phyloP scores from a whole-genome alignment of 1,284 basidiomycete genomes.

The Tremellales sp. region DNA sequence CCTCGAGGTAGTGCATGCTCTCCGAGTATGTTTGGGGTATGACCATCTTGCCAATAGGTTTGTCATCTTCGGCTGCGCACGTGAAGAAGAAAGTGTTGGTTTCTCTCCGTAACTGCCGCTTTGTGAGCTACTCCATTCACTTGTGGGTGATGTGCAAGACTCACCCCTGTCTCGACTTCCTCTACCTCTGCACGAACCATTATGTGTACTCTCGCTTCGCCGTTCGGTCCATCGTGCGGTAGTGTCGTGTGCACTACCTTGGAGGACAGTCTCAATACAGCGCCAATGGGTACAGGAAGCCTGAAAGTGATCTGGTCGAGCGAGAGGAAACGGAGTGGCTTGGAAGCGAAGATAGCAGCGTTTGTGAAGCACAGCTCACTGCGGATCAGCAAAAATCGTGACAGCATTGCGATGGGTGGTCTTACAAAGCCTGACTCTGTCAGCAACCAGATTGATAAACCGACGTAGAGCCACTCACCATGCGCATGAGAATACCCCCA shows the following conservation, averaged over 20 bases:
- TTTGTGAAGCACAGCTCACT: slow-evolving; percentile 69
- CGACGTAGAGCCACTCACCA: slow-evolving; percentile 49
- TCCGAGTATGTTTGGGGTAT: slow-evolving; percentile 60
- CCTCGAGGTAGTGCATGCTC: slow-evolving; percentile 77
- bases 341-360: slow-evolving; percentile 64
- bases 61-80: slow-evolving; percentile 40
- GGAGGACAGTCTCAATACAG: slow-evolving; percentile 67
- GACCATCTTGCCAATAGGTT: slow-evolving; percentile 55
- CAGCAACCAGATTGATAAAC: neutral
- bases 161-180: slow-evolving; percentile 64
- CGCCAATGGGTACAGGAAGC: slow-evolving; percentile 75
- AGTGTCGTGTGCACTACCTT: slow-evolving; percentile 53
- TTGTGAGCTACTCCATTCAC: neutral
- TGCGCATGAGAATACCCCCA: slow-evolving; percentile 63
- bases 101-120: slow-evolving; percentile 31
- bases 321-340: slow-evolving; percentile 66
- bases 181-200: slow-evolving; percentile 72
- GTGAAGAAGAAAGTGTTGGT: slow-evolving; percentile 53
- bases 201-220: slow-evolving; percentile 56
- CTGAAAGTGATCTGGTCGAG: slow-evolving; percentile 74
- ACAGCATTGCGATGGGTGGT: neutral
- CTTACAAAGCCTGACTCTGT: slow-evolving; percentile 22
- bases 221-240: slow-evolving; percentile 28
- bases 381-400: neutral
- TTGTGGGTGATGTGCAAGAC: too few relatives aligned